Conservation (phyloP, 805 yeast species). For the Wickerhamomyces silvicola region DNA sequence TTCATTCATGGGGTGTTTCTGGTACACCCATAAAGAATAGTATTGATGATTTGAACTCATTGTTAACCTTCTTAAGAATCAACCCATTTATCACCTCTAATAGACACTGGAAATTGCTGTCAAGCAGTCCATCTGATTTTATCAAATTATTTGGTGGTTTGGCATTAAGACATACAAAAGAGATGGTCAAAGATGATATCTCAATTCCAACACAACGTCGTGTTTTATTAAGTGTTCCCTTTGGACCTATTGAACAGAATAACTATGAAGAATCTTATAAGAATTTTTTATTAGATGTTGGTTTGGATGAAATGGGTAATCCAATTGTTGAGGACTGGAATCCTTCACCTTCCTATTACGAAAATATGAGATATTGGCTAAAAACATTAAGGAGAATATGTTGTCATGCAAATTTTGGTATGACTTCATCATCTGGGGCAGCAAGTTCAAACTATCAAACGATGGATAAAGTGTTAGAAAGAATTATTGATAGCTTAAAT, state of each 20-base stretch:
- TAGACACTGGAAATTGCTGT: slow-evolving; percentile 13
- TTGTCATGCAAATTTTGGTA: slow-evolving; percentile 59
- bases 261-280: slow-evolving; percentile 62
- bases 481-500: slow-evolving; percentile 53
- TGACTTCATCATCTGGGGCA: slow-evolving; percentile 10
- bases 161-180: slow-evolving; percentile 76
- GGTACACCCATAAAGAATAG: slow-evolving; percentile 83
- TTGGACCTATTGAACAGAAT: slow-evolving; percentile 79
- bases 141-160: slow-evolving; percentile 44
- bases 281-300: slow-evolving; percentile 52
- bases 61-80: slow-evolving; percentile 58
- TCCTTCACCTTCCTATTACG: slow-evolving; percentile 33
- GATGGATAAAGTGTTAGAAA: slow-evolving; percentile 61
- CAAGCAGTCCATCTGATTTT: slow-evolving; percentile 30
- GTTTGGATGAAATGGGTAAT: slow-evolving; percentile 39
- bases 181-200: slow-evolving; percentile 74
- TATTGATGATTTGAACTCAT: slow-evolving; percentile 61
- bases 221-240: slow-evolving; percentile 61
- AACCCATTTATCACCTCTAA: slow-evolving; percentile 51
- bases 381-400: slow-evolving; percentile 68
- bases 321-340: slow-evolving; percentile 46
- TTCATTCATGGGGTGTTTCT: slow-evolving; percentile 95
- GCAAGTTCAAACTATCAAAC: slow-evolving; percentile 29
- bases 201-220: slow-evolving; percentile 74
- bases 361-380: slow-evolving; percentile 63